These are phyloP conservation scores for Calonectria pteridis DNA, from an alignment of 2,329 filamentous ascomycete species.

Conservation along the genomic window DNA sequence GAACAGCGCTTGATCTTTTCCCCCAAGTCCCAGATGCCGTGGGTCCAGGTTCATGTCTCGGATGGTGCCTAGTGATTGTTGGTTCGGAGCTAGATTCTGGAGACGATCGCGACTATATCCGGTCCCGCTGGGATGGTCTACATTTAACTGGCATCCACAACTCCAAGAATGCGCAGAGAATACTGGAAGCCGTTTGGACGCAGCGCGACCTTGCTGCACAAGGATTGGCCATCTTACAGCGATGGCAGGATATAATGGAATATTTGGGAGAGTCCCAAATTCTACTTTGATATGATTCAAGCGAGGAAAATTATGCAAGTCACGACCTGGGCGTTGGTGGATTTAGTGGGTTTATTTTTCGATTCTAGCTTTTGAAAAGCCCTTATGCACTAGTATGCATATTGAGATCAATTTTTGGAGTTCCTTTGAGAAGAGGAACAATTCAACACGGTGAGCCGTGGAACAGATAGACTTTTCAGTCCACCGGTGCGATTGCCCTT, in stretches of 20 bases:
- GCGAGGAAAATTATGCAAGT: background rate
- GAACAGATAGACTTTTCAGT: too few relatives aligned
- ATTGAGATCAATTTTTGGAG: too few relatives aligned
- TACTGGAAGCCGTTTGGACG: background rate
- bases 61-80: background rate
- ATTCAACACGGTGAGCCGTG: too few relatives aligned
- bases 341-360: background rate
- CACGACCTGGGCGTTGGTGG: background rate
- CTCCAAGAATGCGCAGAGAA: background rate
- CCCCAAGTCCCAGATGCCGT: background rate
- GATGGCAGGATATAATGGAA: slow-evolving; percentile 7
- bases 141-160: background rate
- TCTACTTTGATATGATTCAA: background rate
- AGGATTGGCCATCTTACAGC: background rate
- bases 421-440: too few relatives aligned
- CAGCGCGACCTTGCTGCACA: background rate
- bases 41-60: background rate
- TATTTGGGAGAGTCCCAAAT: background rate
- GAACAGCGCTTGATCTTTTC: background rate
- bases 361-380: background rate
- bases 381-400: background rate
- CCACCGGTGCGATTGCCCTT: too few relatives aligned
- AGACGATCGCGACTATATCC: background rate
- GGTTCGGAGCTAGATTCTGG: background rate
- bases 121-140: background rate